Evolutionary conservation across 2,329 filamentous ascomycete species (phyloP).

Genomic region (Penicillium oxalicum): DNA sequence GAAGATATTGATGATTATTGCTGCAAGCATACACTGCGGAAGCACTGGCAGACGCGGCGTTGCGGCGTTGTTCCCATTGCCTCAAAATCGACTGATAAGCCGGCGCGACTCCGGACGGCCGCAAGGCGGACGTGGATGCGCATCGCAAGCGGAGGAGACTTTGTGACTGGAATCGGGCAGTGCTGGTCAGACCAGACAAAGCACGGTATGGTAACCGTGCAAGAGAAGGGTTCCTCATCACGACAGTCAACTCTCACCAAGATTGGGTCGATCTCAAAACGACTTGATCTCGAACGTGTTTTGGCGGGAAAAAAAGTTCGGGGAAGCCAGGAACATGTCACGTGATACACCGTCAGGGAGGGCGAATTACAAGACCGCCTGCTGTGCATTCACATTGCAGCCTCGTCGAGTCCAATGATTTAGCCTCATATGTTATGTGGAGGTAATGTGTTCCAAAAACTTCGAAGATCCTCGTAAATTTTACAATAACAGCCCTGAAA

Average conservation of each 20-base stretch:
- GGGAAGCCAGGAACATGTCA: constrained; percentile 33
- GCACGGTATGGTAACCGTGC: constrained; percentile 37
- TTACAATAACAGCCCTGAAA: no score
- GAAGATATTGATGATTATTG: background rate
- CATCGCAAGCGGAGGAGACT: constrained; percentile 35
- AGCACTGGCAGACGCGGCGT: constrained; percentile 39
- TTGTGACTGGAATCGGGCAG: constrained; percentile 32
- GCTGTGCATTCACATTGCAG: background rate
- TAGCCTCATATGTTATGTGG: no score
- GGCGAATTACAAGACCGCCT: constrained; percentile 11
- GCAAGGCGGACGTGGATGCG: constrained; percentile 33
- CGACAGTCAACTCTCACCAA: constrained; percentile 23
- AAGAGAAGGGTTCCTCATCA: constrained; percentile 39
- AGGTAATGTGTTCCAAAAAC: no score
- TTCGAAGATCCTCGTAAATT: no score
- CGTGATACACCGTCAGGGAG: constrained; percentile 24
- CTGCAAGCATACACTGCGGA: constrained; percentile 38
- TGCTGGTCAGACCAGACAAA: constrained; percentile 32
- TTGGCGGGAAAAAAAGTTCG: constrained; percentile 33
- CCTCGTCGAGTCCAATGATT: background rate
- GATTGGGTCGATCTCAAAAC: constrained; percentile 23
- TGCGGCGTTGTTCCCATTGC: constrained; percentile 40
- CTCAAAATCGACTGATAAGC: constrained; percentile 34
- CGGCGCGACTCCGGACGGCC: constrained; percentile 28
- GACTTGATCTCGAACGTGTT: constrained; percentile 22